Base-by-base conservation (phyloP, 192 early-diverging fungal genomes). In the Entomortierella parvispora region DNA sequence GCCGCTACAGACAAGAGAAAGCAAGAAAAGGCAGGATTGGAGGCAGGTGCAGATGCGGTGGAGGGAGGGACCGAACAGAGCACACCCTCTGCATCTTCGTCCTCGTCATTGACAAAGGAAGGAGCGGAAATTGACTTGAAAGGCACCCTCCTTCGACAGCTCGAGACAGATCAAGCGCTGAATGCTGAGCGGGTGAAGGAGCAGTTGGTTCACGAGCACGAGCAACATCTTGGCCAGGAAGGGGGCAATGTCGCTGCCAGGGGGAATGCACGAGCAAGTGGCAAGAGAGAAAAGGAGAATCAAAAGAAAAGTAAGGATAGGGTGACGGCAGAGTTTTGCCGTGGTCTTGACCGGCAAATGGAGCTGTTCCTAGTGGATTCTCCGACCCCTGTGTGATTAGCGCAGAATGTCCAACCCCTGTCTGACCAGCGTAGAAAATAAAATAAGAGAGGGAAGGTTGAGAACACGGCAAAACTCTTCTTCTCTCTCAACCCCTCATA, bases 241-340 rank as follows among this genome's bases (percentile, higher is more conserved):
- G n/a, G n/a, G n/a, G n/a, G n/a, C n/a, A n/a, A n/a, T n/a, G n/a
- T n/a, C n/a, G n/a, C n/a, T n/a, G n/a, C n/a, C n/a, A n/a, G n/a
- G n/a, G 37, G 12, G 37, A 40, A 40, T 40, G 12, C 37, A 7
- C 22, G 5, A 58, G 23, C 56, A 18, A 14, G 49, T 0, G 29
- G 45, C 5, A 12, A 53, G 11, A 56, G 4, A 3, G 23, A 37
- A 22, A 34, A 22, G 7, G 17, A 17, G 15, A 28, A 52, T 22
- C 33, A 44, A 17, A 62, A 33, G 18, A 17, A 17, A 28, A 29
- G 9, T 9, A 62, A 76, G 28, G 43, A 10, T 5, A 11, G 55
- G 20, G 52, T 67, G 20, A 56, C 71, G 28, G 9, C 43, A 18
- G 71, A 76, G 40, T 76, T 76, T 44, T 76, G 71, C 51, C 31